Evolutionary conservation across 768 basidiomycete genomes (phyloP).

Genomic region (Pulveroboletus sp.): DNA sequence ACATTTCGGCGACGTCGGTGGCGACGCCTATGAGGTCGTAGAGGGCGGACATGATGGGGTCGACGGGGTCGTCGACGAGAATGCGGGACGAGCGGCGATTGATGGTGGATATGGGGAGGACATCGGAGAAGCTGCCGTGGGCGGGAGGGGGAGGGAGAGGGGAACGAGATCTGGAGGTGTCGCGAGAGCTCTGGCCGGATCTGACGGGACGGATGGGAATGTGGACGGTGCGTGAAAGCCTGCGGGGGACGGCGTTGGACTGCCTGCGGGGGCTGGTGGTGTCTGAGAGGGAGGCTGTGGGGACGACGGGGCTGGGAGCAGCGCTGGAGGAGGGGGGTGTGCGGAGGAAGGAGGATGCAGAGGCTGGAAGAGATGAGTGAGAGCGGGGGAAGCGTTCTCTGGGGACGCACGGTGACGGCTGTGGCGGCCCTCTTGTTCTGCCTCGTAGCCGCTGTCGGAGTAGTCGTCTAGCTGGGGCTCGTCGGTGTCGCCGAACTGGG

Average conservation of each 20-base stretch:
- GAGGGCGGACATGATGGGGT: slow-evolving; percentile 85
- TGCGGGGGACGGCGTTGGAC: slow-evolving; percentile 50
- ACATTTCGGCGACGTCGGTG: slow-evolving; percentile 90
- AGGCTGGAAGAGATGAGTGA: slow-evolving; percentile 61
- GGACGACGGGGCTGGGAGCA: slow-evolving; percentile 58
- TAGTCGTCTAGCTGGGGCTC: slow-evolving; percentile 65
- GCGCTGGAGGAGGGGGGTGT: slow-evolving; percentile 54
- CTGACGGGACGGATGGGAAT: slow-evolving; percentile 61
- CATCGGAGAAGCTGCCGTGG: slow-evolving; percentile 63
- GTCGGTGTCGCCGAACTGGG: slow-evolving; percentile 59
- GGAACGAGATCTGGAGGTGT: slow-evolving; percentile 91
- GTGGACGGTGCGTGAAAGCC: slow-evolving; percentile 82
- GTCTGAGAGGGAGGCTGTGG: slow-evolving; percentile 59
- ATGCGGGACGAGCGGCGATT: slow-evolving; percentile 80
- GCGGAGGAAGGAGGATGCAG: slow-evolving; percentile 48
- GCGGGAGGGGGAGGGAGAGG: slow-evolving; percentile 73
- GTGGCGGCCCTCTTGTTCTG: slow-evolving; percentile 57
- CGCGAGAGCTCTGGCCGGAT: slow-evolving; percentile 85
- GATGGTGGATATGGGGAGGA: slow-evolving; percentile 40
- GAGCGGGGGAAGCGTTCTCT: slow-evolving; percentile 42
- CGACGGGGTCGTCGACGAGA: slow-evolving; percentile 78
- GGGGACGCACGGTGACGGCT: slow-evolving; percentile 74
- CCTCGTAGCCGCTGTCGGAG: slow-evolving; percentile 82
- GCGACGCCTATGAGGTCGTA: slow-evolving; percentile 92
- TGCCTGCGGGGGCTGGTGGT: slow-evolving; percentile 64